phyloP scores from a whole-genome alignment of 2,329 filamentous ascomycete genomes.

The Colletotrichum sp. region DNA sequence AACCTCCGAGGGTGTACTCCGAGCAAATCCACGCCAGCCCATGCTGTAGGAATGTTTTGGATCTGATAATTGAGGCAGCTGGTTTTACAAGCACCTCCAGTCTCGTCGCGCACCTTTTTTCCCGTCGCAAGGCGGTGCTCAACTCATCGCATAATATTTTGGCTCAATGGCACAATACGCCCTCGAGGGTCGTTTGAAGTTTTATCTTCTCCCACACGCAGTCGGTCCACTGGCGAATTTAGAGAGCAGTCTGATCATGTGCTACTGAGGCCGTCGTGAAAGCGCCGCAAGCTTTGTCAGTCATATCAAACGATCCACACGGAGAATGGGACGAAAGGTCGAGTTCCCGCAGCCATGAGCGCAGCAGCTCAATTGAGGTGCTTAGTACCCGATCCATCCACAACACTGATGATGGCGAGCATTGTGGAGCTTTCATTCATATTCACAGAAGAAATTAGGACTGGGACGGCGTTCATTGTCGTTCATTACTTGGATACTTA shows the following conservation, averaged over 20 bases:
- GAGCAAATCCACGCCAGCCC: not conserved
- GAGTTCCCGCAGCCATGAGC: not conserved
- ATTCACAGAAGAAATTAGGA: not conserved
- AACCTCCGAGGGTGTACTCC: too few species aligned
- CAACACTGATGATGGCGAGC: accelerated
- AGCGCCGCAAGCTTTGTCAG: not conserved
- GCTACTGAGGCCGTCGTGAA: not conserved
- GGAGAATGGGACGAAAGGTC: accelerated
- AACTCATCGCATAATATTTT: too few species aligned
- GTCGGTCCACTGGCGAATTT: not conserved
- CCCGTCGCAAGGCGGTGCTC: too few species aligned
- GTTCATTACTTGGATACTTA: not conserved
- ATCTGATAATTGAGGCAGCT: too few species aligned
- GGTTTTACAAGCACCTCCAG: too few species aligned
- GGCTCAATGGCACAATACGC: too few species aligned
- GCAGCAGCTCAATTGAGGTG: not conserved
- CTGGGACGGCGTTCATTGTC: not conserved
- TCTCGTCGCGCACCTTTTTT: too few species aligned
- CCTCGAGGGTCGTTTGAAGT: not conserved
- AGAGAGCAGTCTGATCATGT: accelerated
- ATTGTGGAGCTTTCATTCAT: not conserved
- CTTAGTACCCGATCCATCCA: not conserved
- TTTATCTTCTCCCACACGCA: not conserved
- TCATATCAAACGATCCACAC: not conserved
- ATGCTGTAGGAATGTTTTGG: not conserved